Evolutionary conservation across 306 rosid species (phyloP).

Genomic region (Prunus padus): DNA sequence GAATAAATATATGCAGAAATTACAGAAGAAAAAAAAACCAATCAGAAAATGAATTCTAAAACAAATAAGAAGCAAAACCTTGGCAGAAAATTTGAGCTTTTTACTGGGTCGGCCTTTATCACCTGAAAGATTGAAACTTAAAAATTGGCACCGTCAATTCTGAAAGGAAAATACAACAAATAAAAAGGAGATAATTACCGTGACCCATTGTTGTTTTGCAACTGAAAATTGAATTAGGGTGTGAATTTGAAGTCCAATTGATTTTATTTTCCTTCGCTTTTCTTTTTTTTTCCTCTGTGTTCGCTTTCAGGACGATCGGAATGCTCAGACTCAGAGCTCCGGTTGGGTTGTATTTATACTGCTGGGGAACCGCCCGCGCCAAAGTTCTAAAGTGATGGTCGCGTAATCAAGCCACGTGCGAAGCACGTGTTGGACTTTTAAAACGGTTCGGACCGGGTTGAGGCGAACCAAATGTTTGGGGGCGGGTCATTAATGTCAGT

Average conservation of each 20-base stretch:
- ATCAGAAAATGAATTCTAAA: not conserved
- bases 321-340: not conserved
- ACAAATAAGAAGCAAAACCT: constrained; percentile 25
- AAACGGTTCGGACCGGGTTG: not conserved
- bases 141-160: not conserved
- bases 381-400: not conserved
- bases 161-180: too few species aligned
- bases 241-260: not conserved
- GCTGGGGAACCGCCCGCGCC: not conserved
- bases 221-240: not conserved
- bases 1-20: not conserved
- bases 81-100: constrained; percentile 45
- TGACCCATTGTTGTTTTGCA: constrained; percentile 13
- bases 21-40: not conserved
- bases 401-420: not conserved
- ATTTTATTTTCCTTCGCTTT: not conserved
- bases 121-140: constrained; percentile 39
- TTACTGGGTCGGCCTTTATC: constrained; percentile 63
- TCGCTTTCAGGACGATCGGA: not conserved
- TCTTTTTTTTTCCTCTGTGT: not conserved
- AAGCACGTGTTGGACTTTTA: not conserved
- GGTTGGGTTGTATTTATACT: not conserved
- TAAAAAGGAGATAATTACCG: not conserved
- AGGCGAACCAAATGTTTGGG: too few species aligned
- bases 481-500: too few species aligned